phyloP scores from a whole-genome alignment of 2,329 filamentous ascomycete genomes.

The Aspergillus arachidicola region DNA sequence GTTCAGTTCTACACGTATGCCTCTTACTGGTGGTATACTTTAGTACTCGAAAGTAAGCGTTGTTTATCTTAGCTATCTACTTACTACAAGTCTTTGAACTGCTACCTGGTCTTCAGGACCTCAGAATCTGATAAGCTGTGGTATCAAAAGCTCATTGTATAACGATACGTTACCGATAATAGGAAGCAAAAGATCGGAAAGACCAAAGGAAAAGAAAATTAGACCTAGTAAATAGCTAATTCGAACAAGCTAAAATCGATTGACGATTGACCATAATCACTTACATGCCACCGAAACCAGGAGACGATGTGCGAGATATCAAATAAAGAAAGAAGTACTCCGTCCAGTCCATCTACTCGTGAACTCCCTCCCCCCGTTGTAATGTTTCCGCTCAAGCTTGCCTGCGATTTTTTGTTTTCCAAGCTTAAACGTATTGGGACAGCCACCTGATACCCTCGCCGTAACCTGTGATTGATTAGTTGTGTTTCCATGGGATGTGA shows the following conservation, averaged over 20 bases:
- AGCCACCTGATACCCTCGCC: constrained; percentile 90
- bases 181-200: background rate
- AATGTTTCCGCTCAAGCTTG: background rate
- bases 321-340: background rate
- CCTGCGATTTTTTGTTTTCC: background rate
- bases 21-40: too few species aligned
- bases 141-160: too few species aligned
- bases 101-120: too few species aligned
- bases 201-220: background rate
- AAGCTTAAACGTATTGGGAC: constrained; percentile 80
- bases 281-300: constrained; percentile 2
- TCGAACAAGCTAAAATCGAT: constrained; percentile 9
- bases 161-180: too few species aligned
- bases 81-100: too few species aligned
- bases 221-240: constrained; percentile 1
- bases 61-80: too few species aligned
- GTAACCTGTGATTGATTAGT: constrained; percentile 59
- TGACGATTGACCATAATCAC: constrained; percentile 7
- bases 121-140: too few species aligned
- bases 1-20: too few species aligned
- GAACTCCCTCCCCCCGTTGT: background rate
- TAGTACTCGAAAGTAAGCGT: too few species aligned
- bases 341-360: background rate
- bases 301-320: constrained; percentile 2
- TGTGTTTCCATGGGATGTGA: background rate